Base-by-base conservation (phyloP, 306 rosid species). In the Arachis hypogaea region DNA sequence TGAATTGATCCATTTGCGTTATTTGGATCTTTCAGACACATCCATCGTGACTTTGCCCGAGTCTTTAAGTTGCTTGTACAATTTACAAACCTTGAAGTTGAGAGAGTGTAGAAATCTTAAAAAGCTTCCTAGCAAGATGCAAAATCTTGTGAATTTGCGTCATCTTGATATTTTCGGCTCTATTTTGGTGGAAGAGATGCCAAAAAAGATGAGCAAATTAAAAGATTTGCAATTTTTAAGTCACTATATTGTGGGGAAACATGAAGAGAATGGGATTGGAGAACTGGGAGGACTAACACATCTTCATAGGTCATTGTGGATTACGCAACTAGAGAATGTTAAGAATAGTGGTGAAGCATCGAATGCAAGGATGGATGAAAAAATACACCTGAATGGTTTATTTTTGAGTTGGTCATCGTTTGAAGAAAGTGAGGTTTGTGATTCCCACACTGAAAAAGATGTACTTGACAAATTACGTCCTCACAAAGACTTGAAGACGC, bases 81-180 rank as follows among this genome's bases (percentile, higher is more conserved):
- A 51, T 51, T 7, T 51, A 0, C 56, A 51, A 51, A 51, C 56
- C 0, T n/a, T 51, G 56, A 51, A 51, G 22, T 51, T 51, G 18
- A 51, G 0, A 0, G 1, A 12, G 1, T 50, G 22, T 12, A 0
- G 1, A 0, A 1, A 8, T 0, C 56, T 51, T 1, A 3, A n/a
- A 4, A n/a, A 11, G 18, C 56, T 51, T 11, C 56, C 56, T 1
- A 1, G 2, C 1, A 5, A 10, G 16, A 51, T 51, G 56, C 22
- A 51, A 11, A 2, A 0, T 51, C 56, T 51, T 51, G 56, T 51
- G n/a, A 51, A 51, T n/a, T 51, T 51, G 56, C 56, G 22, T 2
- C 56, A 51, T 51, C 56, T 51, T 51, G 22, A 51, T 51, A 51
- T 51, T 0, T 4, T 0, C 0, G 18, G 56, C 3, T 18, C 22